Percentiles rank a stretch among this genome's conserved stretches.
Evolutionary conservation across 306 rosid species (phyloP).

Genomic region (Elaeagnus macrophylla): DNA sequence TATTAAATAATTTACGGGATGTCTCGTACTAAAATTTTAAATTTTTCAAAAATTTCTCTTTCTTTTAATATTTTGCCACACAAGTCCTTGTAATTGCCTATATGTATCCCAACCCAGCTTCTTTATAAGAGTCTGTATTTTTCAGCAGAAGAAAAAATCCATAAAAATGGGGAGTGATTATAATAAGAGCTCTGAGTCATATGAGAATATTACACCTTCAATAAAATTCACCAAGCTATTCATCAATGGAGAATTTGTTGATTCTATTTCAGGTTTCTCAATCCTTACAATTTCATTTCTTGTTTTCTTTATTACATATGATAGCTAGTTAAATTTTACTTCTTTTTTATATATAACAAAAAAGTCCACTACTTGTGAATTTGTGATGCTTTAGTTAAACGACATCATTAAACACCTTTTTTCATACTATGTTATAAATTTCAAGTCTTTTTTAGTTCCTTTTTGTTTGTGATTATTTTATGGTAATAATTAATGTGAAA

Average conservation of each 20-base stretch:
- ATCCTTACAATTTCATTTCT: not conserved
- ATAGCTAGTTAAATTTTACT: too few species aligned
- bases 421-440: too few species aligned
- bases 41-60: too few species aligned
- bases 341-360: not conserved
- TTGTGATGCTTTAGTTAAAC: too few species aligned
- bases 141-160: not conserved
- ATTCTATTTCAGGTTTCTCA: slow-evolving; percentile 60
- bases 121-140: not conserved
- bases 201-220: slow-evolving; percentile 25
- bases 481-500: not conserved
- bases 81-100: too few species aligned
- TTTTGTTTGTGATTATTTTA: not conserved
- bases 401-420: too few species aligned
- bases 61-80: too few species aligned
- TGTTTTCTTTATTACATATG: not conserved
- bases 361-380: too few species aligned
- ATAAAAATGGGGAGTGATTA: slow-evolving; percentile 29
- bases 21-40: too few species aligned
- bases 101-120: too few species aligned
- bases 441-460: not conserved
- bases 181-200: slow-evolving; percentile 21
- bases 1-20: too few species aligned
- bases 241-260: slow-evolving; percentile 75
- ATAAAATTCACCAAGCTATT: slow-evolving; percentile 85